Evolutionary conservation across 169 alveolate genomes (phyloP), one percentile per base, ranked within the genome.

Genomic region (Plasmodium reichenowi): DNA sequence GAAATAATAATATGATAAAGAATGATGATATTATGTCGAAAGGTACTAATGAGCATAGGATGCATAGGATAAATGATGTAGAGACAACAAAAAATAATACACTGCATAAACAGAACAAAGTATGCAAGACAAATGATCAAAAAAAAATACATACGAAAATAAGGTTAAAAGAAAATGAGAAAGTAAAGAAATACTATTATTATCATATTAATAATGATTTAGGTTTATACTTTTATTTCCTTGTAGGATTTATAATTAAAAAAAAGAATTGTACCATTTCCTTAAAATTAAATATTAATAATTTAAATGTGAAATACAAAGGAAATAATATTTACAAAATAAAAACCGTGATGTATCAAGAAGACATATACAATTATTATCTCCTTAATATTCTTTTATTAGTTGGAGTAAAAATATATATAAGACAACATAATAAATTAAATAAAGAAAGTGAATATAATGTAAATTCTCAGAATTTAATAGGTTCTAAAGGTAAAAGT

Each of bases 221-320:
- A 26, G 88, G 88, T 1, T 50, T 74, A 52, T 48, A 60, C 47
- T 62, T 62, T 10, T 74, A 74, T 52, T 74, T 74, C 43, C 62
- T 74, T 68, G 22, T 74, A 60, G 88, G 88, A 20, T 38, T 72
- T 45, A 38, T 74, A 15, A 74, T 74, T 15, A 60, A 50, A 38
- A 68, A 48, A 50, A 15, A 22, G 15, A 60, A 74, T 66, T 74
- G 88, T 38, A 52, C 17, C 17, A 60, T 74, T 15, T n/a, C 45
- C 22, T 26, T 74, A 32, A 52, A 50, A 10, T 52, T 74, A 47
- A 12, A 32, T 48, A 20, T 74, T 20, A 66, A 62, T 17, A 68
- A 54, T 24, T 13, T 74, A 22, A 38, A 29, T 6, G 8, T 38
- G 5, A 38, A 67, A 32, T 32, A 29, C 12, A 22, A 32, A 3